Conservation (phyloP, 2,329 filamentous ascomycete species). For the Davidsoniella virescens region DNA sequence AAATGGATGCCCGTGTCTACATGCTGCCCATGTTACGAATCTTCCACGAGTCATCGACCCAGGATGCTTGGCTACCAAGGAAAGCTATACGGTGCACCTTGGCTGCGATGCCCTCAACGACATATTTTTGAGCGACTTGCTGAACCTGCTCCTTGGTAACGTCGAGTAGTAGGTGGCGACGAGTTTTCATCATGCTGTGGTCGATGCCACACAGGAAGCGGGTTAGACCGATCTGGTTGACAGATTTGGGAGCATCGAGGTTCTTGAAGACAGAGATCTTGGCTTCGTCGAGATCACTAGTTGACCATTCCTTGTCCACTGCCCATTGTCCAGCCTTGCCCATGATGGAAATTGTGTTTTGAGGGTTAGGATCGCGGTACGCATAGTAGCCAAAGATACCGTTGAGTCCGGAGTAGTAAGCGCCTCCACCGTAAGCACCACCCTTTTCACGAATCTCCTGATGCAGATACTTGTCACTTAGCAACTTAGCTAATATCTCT, state of each 20-base stretch:
- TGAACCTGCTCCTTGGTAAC: constrained; percentile 68
- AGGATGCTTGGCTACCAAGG: constrained; percentile 69
- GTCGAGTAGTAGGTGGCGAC: constrained; percentile 72
- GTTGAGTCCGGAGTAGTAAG: constrained; percentile 62
- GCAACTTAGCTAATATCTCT: constrained; percentile 74
- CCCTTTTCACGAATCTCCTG: constrained; percentile 97
- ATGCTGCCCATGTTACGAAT: constrained; percentile 58
- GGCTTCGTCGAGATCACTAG: constrained; percentile 81
- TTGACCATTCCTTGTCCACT: constrained; percentile 61
- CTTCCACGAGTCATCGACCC: constrained; percentile 59
- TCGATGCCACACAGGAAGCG: constrained; percentile 74
- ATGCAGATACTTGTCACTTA: constrained; percentile 92
- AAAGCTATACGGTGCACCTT: constrained; percentile 51
- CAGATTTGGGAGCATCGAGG: constrained; percentile 74
- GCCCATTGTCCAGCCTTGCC: constrained; percentile 69
- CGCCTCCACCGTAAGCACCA: constrained; percentile 86
- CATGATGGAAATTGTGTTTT: constrained; percentile 78
- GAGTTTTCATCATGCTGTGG: constrained; percentile 73
- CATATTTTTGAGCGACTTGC: constrained; percentile 63
- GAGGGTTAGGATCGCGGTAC: constrained; percentile 89
- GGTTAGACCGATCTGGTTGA: constrained; percentile 75
- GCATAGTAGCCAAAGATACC: constrained; percentile 90
- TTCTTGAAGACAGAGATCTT: constrained; percentile 90
- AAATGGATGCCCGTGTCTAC: constrained; percentile 13
- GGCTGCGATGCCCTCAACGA: constrained; percentile 50